phyloP scores from a whole-genome alignment of 352 stramenopile species.

The Blastocystis sp. region DNA sequence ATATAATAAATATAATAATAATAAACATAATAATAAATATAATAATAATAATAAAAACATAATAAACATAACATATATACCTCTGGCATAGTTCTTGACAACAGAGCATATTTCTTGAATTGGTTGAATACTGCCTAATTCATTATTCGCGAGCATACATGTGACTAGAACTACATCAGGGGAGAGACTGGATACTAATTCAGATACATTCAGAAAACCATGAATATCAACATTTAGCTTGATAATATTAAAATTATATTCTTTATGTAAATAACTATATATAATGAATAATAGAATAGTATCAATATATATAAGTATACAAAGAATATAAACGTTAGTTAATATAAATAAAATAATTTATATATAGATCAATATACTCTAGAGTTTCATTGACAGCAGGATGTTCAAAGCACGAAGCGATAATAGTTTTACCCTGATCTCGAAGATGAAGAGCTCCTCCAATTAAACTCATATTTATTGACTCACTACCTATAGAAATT shows the following conservation, averaged over 20 bases:
- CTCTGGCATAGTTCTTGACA: too few species aligned
- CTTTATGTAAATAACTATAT: conserved; percentile 37
- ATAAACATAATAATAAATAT: too few species aligned
- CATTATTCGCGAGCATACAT: conserved; percentile 94
- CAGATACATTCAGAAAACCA: conserved; percentile 49
- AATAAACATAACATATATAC: too few species aligned
- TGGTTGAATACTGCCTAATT: conserved; percentile 79
- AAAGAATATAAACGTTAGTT: too few species aligned
- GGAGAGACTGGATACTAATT: conserved; percentile 58
- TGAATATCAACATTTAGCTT: conserved; percentile 53
- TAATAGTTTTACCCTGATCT: conserved; percentile 33
- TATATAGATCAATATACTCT: conserved; percentile 7
- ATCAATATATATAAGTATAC: too few species aligned
- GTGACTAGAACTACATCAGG: conserved; percentile 71
- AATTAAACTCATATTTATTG: conserved; percentile 28
- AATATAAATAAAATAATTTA: too few species aligned
- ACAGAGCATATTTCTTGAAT: conserved; percentile 71
- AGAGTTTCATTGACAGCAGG: conserved; percentile 66
- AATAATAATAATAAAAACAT: too few species aligned
- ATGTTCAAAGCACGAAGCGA: conserved; percentile 76
- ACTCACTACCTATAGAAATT: conserved; percentile 28
- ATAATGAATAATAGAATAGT: too few species aligned
- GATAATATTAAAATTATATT: conserved; percentile 45
- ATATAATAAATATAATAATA: too few species aligned
- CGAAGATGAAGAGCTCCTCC: conserved; percentile 14